Percentiles rank a stretch among this genome's conserved stretches.
These are phyloP conservation scores for Lachancea lanzarotensis DNA, from an alignment of 805 yeast genomes.

Conservation along the genomic window DNA sequence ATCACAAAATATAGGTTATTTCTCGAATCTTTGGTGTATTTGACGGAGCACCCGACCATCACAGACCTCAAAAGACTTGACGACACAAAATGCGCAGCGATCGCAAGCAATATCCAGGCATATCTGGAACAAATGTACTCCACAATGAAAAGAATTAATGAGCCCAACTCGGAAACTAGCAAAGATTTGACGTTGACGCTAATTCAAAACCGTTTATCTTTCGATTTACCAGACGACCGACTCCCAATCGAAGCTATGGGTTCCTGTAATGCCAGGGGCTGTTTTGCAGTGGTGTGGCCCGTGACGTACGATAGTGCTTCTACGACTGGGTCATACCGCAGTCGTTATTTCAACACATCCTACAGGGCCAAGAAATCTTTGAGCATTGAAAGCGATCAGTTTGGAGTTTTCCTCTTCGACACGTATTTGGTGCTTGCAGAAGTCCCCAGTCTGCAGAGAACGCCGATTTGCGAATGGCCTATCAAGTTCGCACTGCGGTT, in stretches of 20 bases:
- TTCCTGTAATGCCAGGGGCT: conserved; percentile 35
- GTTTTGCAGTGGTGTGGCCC: conserved; percentile 38
- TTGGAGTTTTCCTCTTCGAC: conserved; percentile 43
- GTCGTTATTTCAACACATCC: conserved; percentile 3
- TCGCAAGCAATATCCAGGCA: conserved; percentile 14
- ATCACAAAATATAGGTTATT: conserved; percentile 45
- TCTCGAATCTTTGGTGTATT: conserved; percentile 37
- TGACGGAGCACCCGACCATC: conserved; percentile 5
- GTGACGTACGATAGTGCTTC: conserved; percentile 16
- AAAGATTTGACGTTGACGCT: conserved; percentile 11
- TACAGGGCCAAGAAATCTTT: neutral
- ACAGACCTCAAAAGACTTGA: conserved; percentile 4
- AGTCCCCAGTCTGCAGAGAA: conserved; percentile 12
- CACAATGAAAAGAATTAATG: conserved; percentile 28
- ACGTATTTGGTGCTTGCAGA: conserved; percentile 41
- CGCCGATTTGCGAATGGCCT: conserved; percentile 7
- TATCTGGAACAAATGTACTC: conserved; percentile 16
- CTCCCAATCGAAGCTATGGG: conserved; percentile 10
- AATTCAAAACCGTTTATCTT: conserved; percentile 4
- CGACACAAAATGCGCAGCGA: conserved; percentile 9
- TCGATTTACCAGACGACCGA: conserved; percentile 6
- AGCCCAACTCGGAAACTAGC: conserved; percentile 6
- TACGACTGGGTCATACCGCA: conserved; percentile 5
- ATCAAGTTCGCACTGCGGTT: conserved; percentile 46
- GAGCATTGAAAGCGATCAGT: conserved; percentile 13